Evolutionary conservation across 192 early-diverging fungal genomes (phyloP).

Genomic region (Kappamyces sp.): DNA sequence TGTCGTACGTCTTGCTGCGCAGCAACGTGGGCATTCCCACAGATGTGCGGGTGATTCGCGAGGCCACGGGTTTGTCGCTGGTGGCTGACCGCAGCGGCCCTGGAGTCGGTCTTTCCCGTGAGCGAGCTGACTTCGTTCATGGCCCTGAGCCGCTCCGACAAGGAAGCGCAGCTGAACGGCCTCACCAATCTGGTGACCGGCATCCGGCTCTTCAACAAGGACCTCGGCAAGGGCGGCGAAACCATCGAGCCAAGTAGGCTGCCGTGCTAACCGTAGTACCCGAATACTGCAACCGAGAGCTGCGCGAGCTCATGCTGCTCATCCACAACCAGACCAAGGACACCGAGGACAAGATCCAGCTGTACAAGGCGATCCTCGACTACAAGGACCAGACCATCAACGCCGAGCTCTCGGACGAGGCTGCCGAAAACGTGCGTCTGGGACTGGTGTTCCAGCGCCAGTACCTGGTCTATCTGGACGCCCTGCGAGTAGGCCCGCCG

Average conservation of each 20-base stretch:
- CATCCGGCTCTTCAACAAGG: conserved; percentile 56
- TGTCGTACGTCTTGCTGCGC: conserved; percentile 47
- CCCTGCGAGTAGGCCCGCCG: conserved; percentile 28
- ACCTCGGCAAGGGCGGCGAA: conserved; percentile 55
- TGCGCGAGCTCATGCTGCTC: conserved; percentile 26
- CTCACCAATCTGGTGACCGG: conserved; percentile 53
- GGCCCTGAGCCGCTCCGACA: conserved; percentile 41
- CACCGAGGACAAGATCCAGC: conserved; percentile 40
- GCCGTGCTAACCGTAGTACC: conserved; percentile 28
- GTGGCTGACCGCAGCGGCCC: conserved; percentile 36
- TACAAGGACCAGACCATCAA: conserved; percentile 26
- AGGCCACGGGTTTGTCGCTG: conserved; percentile 45
- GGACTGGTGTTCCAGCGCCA: conserved; percentile 45
- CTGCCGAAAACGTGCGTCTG: conserved; percentile 20
- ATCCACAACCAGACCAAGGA: conserved; percentile 26
- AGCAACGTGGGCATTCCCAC: conserved; percentile 51
- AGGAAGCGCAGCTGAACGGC: conserved; percentile 56
- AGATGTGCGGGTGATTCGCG: conserved; percentile 52
- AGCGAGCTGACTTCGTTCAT: conserved; percentile 51
- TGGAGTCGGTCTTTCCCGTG: conserved; percentile 61
- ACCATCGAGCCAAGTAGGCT: conserved; percentile 45
- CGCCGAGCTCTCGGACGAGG: conserved; percentile 20
- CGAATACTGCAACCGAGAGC: conserved; percentile 34
- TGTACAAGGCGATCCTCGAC: conserved; percentile 39
- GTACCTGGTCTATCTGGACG: conserved; percentile 54